Evolutionary conservation across 495 filamentous ascomycete species (phyloP).

Genomic region (Penicilliopsis zonata): DNA sequence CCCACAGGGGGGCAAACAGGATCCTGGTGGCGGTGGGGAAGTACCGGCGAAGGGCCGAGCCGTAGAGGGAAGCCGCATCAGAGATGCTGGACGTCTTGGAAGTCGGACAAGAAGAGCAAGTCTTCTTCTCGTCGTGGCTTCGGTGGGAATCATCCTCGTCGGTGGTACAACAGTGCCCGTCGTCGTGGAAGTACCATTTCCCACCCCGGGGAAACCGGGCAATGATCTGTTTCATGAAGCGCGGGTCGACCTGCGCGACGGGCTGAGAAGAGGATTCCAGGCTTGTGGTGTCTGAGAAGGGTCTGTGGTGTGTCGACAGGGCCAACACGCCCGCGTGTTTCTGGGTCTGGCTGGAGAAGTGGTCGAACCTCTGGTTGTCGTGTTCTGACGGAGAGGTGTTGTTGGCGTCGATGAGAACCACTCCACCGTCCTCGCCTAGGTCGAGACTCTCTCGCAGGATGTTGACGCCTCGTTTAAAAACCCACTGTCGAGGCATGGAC

Average conservation of each 20-base stretch:
- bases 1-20: slow-evolving; percentile 46
- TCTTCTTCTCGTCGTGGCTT: slow-evolving; percentile 36
- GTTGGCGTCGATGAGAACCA: slow-evolving; percentile 21
- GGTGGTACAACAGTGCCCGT: slow-evolving; percentile 4
- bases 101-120: too few relatives aligned
- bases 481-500: slow-evolving; percentile 5
- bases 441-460: slow-evolving; percentile 31
- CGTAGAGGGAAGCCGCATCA: slow-evolving; percentile 11
- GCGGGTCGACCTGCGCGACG: slow-evolving; percentile 4
- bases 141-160: slow-evolving; percentile 15
- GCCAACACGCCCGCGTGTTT: slow-evolving; percentile 5
- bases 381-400: slow-evolving; percentile 1
- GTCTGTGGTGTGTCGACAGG: slow-evolving; percentile 1
- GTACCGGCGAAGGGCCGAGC: slow-evolving; percentile 10
- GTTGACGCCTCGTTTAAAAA: slow-evolving; percentile 31
- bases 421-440: slow-evolving; percentile 25
- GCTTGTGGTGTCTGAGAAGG: neutral
- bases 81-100: slow-evolving; percentile 1
- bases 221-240: slow-evolving; percentile 7
- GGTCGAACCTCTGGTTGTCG: neutral
- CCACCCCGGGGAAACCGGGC: slow-evolving; percentile 6
- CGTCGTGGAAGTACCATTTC: slow-evolving; percentile 10
- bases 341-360: neutral
- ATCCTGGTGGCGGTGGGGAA: slow-evolving; percentile 15
- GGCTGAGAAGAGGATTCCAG: neutral